Percentiles rank a stretch among this genome's conserved stretches.
Evolutionary conservation across 306 rosid genomes (phyloP).

Genomic region (Bauhinia variegata): DNA sequence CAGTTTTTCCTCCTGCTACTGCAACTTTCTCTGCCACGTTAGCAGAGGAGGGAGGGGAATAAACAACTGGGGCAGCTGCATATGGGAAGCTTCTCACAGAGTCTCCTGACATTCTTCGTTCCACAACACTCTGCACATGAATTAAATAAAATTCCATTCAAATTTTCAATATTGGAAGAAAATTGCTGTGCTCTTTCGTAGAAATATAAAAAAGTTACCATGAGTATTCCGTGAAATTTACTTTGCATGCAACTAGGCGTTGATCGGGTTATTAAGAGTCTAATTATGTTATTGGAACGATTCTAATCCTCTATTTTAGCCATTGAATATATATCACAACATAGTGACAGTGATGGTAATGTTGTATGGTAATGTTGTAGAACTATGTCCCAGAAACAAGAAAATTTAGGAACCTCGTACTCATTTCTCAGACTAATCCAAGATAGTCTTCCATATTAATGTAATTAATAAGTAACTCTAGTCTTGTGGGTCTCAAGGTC

Average conservation of each 20-base stretch:
- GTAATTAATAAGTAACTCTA: slow-evolving; percentile 1
- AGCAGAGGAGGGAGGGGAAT: slow-evolving; percentile 62
- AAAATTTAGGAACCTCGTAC: no score
- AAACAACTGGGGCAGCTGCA: slow-evolving; percentile 65
- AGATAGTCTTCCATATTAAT: background rate
- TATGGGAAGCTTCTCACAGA: slow-evolving; percentile 67
- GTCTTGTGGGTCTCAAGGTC: background rate
- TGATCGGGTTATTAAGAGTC: no score
- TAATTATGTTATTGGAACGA: background rate
- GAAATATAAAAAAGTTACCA: no score
- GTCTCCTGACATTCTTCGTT: slow-evolving; percentile 60
- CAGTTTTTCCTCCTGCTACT: slow-evolving; percentile 68
- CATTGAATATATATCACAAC: background rate
- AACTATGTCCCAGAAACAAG: no score
- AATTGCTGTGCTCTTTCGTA: no score
- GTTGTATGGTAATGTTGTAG: no score
- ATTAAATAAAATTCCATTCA: slow-evolving; percentile 12
- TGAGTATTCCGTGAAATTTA: no score
- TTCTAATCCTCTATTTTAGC: background rate
- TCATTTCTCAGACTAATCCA: no score
- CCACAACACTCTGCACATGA: slow-evolving; percentile 58
- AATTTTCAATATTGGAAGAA: no score
- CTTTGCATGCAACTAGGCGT: no score
- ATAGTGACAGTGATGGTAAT: no score
- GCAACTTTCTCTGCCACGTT: slow-evolving; percentile 79